Evolutionary conservation across 176 grass and related monocot species (phyloP), one percentile per base, ranked within the genome.

Genomic region (Oryza brachyantha): DNA sequence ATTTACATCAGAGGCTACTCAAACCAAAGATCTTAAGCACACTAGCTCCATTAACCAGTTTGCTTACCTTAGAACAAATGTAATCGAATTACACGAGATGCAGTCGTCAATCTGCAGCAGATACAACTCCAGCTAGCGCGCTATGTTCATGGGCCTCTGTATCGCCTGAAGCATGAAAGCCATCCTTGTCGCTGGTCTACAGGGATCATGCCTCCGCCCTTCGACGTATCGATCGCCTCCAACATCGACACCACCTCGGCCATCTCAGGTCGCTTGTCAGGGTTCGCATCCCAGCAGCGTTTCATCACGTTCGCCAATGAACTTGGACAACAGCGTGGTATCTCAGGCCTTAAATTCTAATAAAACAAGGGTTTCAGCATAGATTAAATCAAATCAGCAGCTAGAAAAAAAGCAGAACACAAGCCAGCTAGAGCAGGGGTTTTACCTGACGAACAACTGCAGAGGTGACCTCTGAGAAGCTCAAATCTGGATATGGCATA

Each of bases 371-470:
- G 34, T 29, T 35, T 16, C 19, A 46, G 55, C 66, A 29, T 45
- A 37, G 14, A 64, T 7, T 26, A 34, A 16, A 19, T 59, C 26
- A 58, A 66, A 25, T 73, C 27, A 58, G 59, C 59, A 27, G 35
- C 25, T 34, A 66, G n/a, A 54, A 11, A 19, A 13, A 10, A 68
- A 70, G 19, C 29, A 39, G 21, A 12, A 46, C 61, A 72, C 2
- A 72, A 27, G 34, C 1, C 42, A 25, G 26, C 5, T 22, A 2
- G 5, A 50, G n/a, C 10, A 11, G 71, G 26, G 3, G 54, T 3
- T 83, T 72, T 63, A 99, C 96, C 96, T 99, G 96, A n/a, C 92
- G 90, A 46, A 99, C 92, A 34, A 99, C 96, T 14, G 96, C 96
- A 43, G 90, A 95, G 3, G 96, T 91, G 48, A 99, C 84, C 81